Evolutionary conservation across 495 filamentous ascomycete genomes (phyloP).

Genomic region (Astrothelium macrocarpum): DNA sequence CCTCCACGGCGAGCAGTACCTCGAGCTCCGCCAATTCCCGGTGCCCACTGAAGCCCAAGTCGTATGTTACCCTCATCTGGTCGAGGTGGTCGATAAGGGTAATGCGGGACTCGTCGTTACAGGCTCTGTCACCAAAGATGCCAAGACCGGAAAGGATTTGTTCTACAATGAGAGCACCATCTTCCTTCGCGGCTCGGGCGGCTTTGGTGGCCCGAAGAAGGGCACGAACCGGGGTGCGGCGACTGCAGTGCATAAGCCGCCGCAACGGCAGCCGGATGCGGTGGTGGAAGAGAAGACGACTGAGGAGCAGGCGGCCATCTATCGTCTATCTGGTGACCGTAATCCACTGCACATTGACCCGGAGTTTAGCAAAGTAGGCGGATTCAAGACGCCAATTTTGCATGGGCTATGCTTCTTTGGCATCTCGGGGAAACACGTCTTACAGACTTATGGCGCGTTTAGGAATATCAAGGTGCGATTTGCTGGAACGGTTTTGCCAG

Average conservation of each 20-base stretch:
- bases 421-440: constrained; percentile 80
- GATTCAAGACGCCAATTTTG: constrained; percentile 89
- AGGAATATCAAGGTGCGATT: constrained; percentile 96
- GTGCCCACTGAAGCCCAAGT: constrained; percentile 81
- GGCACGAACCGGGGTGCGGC: constrained; percentile 66
- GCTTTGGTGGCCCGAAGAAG: constrained; percentile 82
- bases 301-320: constrained; percentile 90
- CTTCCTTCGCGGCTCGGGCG: constrained; percentile 86
- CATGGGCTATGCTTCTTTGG: constrained; percentile 96
- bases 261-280: constrained; percentile 65
- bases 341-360: constrained; percentile 96
- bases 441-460: constrained; percentile 71
- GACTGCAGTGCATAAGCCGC: constrained; percentile 68
- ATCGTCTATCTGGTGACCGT: constrained; percentile 85
- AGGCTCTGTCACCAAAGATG: constrained; percentile 73
- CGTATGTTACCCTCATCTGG: constrained; percentile 70
- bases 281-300: constrained; percentile 84
- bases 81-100: constrained; percentile 95
- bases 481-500: constrained; percentile 83
- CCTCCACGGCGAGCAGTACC: constrained; percentile 96
- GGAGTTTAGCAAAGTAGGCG: constrained; percentile 85
- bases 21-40: constrained; percentile 88
- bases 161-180: constrained; percentile 94
- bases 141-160: constrained; percentile 66
- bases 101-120: constrained; percentile 75